Percentiles rank a stretch among this genome's conserved stretches.
Evolutionary conservation across 23 red algal genomes (phyloP).

Genomic region (Gracilaria vermiculophylla): DNA sequence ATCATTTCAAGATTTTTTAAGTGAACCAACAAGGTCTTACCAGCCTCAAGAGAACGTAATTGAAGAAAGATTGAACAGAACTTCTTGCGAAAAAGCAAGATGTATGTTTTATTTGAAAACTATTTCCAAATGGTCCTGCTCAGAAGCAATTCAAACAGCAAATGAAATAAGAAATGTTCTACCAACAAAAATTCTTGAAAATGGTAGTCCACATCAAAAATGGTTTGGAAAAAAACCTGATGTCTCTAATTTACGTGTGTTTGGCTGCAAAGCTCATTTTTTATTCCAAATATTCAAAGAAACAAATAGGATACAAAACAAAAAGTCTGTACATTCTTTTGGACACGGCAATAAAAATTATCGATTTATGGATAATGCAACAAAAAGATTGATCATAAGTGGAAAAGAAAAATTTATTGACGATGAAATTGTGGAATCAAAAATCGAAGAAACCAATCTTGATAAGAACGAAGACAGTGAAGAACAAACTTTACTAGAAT

Average conservation of each 20-base stretch:
- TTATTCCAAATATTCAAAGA: background rate
- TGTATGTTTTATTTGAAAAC: background rate
- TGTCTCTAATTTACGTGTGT: background rate
- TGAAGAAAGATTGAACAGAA: conserved; percentile 4
- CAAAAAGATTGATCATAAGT: background rate
- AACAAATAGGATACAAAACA: background rate
- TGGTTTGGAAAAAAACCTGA: background rate
- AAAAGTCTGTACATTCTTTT: background rate
- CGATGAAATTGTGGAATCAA: background rate
- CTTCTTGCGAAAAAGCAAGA: background rate
- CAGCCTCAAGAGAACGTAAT: conserved; percentile 28
- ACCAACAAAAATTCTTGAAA: background rate
- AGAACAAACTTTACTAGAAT: background rate
- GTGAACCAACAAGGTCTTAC: conserved; percentile 10
- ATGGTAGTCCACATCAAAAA: background rate
- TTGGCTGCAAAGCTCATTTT: conserved; percentile 7
- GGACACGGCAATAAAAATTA: conserved; percentile 10
- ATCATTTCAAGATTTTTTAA: background rate
- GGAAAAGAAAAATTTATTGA: conserved; percentile 6
- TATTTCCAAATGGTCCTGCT: background rate
- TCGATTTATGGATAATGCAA: background rate
- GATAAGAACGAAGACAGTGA: background rate
- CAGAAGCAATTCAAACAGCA: conserved; percentile 14
- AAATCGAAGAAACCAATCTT: background rate
- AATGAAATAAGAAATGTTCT: background rate